Evolutionary conservation across 805 yeast genomes (phyloP).

Genomic region (Novakomyces olei): DNA sequence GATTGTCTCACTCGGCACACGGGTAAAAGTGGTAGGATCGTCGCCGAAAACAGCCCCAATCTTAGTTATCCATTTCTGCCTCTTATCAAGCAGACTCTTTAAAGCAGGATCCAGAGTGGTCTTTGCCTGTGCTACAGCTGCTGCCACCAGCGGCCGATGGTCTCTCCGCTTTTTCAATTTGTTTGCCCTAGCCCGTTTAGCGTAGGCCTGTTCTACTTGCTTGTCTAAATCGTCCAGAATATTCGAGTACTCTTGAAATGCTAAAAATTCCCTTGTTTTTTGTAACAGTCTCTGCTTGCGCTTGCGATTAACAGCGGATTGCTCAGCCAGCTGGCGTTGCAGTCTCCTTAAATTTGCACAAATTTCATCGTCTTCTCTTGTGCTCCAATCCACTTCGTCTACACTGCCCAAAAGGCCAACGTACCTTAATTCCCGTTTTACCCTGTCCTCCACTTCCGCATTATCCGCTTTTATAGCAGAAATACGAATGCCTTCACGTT

Average conservation of each 20-base stretch:
- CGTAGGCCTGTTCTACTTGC: slow-evolving; percentile 86
- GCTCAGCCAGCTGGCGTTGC: slow-evolving; percentile 43
- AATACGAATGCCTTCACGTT: slow-evolving; percentile 22
- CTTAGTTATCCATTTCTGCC: slow-evolving; percentile 68
- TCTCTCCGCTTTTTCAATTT: slow-evolving; percentile 41
- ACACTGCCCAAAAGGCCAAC: slow-evolving; percentile 36
- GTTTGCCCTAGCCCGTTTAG: slow-evolving; percentile 57
- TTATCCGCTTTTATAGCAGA: slow-evolving; percentile 37
- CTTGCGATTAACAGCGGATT: slow-evolving; percentile 39
- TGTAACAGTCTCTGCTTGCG: slow-evolving; percentile 49
- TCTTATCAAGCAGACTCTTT: slow-evolving; percentile 59
- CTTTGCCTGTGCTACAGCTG: too few species aligned
- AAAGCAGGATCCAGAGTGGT: too few species aligned
- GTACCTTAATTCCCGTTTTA: background rate
- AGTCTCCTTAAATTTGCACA: slow-evolving; percentile 58
- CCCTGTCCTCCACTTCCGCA: background rate
- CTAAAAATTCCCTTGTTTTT: slow-evolving; percentile 62
- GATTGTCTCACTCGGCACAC: slow-evolving; percentile 44
- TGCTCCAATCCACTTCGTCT: slow-evolving; percentile 27
- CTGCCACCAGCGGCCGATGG: too few species aligned
- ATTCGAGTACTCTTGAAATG: slow-evolving; percentile 82
- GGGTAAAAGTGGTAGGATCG: slow-evolving; percentile 54
- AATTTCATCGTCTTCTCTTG: slow-evolving; percentile 83
- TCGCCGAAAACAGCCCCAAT: slow-evolving; percentile 69
- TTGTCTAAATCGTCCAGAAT: slow-evolving; percentile 85